phyloP scores from a whole-genome alignment of 257 asterid species.

The Cordia subcordata region DNA sequence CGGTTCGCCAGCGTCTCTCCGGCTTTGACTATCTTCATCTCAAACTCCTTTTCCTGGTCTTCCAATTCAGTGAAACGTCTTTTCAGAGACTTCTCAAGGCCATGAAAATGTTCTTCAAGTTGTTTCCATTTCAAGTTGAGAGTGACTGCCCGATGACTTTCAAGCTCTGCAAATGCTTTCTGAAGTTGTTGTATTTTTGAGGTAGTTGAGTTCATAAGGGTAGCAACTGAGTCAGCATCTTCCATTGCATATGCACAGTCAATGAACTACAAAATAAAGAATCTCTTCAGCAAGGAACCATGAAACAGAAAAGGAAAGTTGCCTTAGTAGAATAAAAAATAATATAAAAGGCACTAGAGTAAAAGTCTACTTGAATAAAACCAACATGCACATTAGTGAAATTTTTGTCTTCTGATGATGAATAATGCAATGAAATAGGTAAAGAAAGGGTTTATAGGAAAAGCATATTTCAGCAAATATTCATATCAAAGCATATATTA shows the following conservation, averaged over 20 bases:
- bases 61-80: constrained; percentile 93
- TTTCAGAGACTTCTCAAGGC: constrained; percentile 91
- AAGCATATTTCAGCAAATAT: no score
- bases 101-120: constrained; percentile 90
- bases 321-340: background rate
- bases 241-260: constrained; percentile 54
- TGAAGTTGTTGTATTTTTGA: constrained; percentile 88
- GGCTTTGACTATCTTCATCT: constrained; percentile 65
- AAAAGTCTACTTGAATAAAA: no score
- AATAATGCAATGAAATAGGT: no score
- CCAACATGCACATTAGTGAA: background rate
- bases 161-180: constrained; percentile 95
- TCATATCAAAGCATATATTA: no score
- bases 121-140: constrained; percentile 94
- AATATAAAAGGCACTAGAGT: background rate
- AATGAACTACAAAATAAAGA: constrained; percentile 12
- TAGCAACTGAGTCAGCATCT: constrained; percentile 46
- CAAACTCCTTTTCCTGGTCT: constrained; percentile 85
- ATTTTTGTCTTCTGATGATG: no score
- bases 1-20: constrained; percentile 66
- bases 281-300: background rate
- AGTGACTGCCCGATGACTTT: constrained; percentile 82
- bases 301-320: background rate
- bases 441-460: no score
- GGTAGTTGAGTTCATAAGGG: constrained; percentile 69